Evolutionary conservation across 768 basidiomycete species (phyloP), one percentile per base, ranked within the genome.

Genomic region (Lactarius deliciosus): DNA sequence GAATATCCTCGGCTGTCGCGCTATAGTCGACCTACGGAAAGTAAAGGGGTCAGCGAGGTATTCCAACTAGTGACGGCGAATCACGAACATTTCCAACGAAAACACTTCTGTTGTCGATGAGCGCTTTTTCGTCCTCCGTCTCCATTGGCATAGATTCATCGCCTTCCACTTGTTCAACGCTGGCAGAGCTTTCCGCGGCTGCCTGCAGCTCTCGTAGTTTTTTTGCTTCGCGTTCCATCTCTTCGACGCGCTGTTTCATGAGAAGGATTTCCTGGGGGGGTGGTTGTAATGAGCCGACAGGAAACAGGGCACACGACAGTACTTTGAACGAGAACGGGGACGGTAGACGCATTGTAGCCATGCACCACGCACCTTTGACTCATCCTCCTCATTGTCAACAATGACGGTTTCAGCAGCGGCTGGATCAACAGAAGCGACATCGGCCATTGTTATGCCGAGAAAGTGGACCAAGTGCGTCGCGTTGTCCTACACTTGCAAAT

Each of bases 1-100:
- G 97, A 59, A 99, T 95, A 76, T 99, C 97, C 78, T 98, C 97
- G 20, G 97, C 97, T 18, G 97, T 97, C 13, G 96, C 91, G 61
- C 88, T 84, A 76, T 98, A 99, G 81, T 99, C 97, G 64, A 99
- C 97, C 97, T 99, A 68, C 32, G 13, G 15, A 53, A 22, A 66
- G 45, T 43, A 25, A 28, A 25, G 40, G 13, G 22, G 57, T 25
- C 50, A 25, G 40, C 40, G n/a, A 18, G 36, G 50, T 9, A 22
- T 3, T 18, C 34, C 58, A 36, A 47, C 38, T 11, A 15, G 61
- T 61, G 38, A 38, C 9, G 6, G 30, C 7, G 47, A 54, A 36
- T 60, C n/a, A 80, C 92, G 73, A 74, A 97, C 97, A 79, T 98
- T 99, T 62, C 97, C 97, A 73, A 99, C 89, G 76, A 94, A 98